phyloP scores from a whole-genome alignment of 805 yeast genomes.

The Sugiyamaella lignohabitans region DNA sequence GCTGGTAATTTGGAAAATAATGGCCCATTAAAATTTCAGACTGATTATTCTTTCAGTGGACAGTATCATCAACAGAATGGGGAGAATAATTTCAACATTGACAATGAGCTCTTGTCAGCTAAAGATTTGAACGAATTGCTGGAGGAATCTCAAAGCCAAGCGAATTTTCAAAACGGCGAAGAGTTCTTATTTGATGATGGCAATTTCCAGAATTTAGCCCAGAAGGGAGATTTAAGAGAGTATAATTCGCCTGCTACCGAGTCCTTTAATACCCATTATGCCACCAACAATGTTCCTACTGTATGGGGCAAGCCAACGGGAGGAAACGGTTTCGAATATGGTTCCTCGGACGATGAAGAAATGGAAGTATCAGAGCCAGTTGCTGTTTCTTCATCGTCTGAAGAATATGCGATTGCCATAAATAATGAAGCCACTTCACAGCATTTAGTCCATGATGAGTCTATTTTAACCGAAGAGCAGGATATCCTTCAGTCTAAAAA shows the following conservation, averaged over 20 bases:
- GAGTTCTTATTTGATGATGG: not conserved
- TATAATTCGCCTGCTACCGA: not conserved
- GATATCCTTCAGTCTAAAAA: not conserved
- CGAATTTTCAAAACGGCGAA: not conserved
- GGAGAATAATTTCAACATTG: not conserved
- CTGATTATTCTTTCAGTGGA: not conserved
- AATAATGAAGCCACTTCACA: not conserved
- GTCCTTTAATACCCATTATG: not conserved
- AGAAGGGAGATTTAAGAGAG: no score
- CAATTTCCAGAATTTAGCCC: not conserved
- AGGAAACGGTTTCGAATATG: not conserved
- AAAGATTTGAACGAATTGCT: not conserved
- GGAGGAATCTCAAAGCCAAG: no score
- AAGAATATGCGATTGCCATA: no score
- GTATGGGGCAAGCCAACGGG: not conserved
- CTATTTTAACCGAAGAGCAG: not conserved
- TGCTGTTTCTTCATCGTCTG: no score
- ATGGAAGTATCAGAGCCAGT: no score
- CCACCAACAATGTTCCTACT: no score
- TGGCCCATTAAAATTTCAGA: not conserved
- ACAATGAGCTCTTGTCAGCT: not conserved
- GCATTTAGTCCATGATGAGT: not conserved
- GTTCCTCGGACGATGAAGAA: not conserved
- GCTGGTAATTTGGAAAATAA: not conserved
- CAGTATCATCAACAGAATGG: not conserved